These are phyloP conservation scores for Globisporangium acanthophoron DNA, from an alignment of 352 stramenopile genomes.

Conservation along the genomic window DNA sequence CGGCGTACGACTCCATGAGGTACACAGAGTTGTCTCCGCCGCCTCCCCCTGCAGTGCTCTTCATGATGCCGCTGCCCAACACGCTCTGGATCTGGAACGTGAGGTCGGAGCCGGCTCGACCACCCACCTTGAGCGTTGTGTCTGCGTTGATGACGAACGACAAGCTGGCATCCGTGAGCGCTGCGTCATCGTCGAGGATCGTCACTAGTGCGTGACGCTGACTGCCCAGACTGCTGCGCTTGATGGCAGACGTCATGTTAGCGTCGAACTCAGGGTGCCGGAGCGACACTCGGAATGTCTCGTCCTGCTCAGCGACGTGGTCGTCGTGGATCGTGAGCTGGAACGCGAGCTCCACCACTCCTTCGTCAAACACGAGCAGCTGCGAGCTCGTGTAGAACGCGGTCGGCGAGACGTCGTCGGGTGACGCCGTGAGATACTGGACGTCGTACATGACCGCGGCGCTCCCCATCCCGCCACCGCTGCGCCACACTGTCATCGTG, in stretches of 20 bases:
- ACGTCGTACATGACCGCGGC: constrained; percentile 79
- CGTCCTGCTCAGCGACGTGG: constrained; percentile 53
- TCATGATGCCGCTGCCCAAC: constrained; percentile 25
- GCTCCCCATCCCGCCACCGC: constrained; percentile 79
- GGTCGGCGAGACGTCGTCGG: constrained; percentile 75
- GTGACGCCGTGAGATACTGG: constrained; percentile 71
- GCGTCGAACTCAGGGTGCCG: constrained; percentile 20
- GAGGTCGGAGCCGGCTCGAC: constrained; percentile 33
- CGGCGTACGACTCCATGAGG: constrained; percentile 35
- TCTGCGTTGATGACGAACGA: constrained; percentile 28
- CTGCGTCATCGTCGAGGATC: constrained; percentile 62
- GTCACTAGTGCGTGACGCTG: constrained; percentile 60
- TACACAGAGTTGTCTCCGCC: constrained; percentile 18
- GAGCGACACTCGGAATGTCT: constrained; percentile 62
- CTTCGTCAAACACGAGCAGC: constrained; percentile 71
- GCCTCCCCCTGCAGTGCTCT: constrained; percentile 10
- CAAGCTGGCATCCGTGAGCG: constrained; percentile 29
- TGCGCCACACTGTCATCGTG: constrained; percentile 78
- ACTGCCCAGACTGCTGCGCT: constrained; percentile 36
- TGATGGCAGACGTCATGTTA: background rate
- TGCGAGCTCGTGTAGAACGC: constrained; percentile 85
- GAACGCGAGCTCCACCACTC: constrained; percentile 85
- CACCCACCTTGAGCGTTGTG: constrained; percentile 24
- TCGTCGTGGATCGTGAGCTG: constrained; percentile 92
- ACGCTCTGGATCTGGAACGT: constrained; percentile 55